phyloP scores from a whole-genome alignment of 192 early-diverging fungal genomes.

The Backusella macrospora region DNA sequence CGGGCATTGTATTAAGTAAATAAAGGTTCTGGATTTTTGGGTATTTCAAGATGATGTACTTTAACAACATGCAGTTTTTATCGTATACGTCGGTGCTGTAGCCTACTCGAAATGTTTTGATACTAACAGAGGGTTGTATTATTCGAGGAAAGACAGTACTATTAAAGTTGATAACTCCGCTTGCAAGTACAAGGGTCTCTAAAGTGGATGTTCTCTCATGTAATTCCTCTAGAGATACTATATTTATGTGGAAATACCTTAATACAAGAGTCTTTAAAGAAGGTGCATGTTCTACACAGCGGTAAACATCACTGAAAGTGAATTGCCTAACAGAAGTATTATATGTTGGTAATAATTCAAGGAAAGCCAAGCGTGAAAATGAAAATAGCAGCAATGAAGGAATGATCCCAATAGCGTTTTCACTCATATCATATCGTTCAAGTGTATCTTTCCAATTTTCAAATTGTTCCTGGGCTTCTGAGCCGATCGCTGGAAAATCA shows the following conservation, averaged over 20 bases:
- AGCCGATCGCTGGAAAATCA: not conserved
- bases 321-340: not conserved
- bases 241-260: not conserved
- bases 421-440: conserved; percentile 9
- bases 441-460: conserved; percentile 6
- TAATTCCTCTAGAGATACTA: not conserved
- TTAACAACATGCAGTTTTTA: not conserved
- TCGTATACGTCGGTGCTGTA: not conserved
- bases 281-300: conserved; percentile 8
- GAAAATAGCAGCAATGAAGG: not conserved
- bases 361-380: not conserved
- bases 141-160: not conserved
- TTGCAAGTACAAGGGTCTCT: not conserved
- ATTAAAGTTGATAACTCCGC: not conserved
- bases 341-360: conserved; percentile 7
- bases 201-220: not conserved
- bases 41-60: not conserved
- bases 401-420: not conserved
- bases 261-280: conserved; percentile 11
- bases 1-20: not conserved
- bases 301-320: not conserved
- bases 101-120: not conserved
- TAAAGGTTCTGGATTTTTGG: conserved; percentile 8
- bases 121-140: not conserved
- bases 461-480: not conserved